Percentiles rank a stretch among this genome's conserved stretches.
Conservation (phyloP, 2,329 filamentous ascomycete genomes). For the Triangularia verruculosa region DNA sequence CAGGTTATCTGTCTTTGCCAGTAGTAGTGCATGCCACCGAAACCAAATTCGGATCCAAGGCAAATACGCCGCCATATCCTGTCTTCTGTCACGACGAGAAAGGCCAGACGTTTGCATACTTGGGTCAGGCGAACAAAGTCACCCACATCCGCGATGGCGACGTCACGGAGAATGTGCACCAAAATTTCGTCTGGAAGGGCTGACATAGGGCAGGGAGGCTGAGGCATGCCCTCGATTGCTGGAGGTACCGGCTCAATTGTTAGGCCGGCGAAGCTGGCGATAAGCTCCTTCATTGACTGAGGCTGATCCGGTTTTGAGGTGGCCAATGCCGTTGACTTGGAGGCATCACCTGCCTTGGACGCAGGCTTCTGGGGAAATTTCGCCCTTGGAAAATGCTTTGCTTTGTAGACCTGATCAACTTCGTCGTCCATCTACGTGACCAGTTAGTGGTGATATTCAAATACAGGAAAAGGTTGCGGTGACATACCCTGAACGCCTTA, state of each 20-base stretch:
- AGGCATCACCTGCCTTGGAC: conserved; percentile 15
- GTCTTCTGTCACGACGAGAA: conserved; percentile 79
- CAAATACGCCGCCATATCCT: conserved; percentile 80
- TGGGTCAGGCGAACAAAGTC: conserved; percentile 71
- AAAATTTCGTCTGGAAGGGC: conserved; percentile 80
- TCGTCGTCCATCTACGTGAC: conserved; percentile 68
- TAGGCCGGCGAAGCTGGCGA: conserved; percentile 70
- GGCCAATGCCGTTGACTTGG: conserved; percentile 42
- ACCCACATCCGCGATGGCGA: conserved; percentile 72
- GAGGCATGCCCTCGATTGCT: conserved; percentile 65
- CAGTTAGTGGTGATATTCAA: neutral
- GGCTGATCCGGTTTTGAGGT: conserved; percentile 51
- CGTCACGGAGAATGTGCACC: conserved; percentile 69
- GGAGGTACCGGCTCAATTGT: conserved; percentile 67
- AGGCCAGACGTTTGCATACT: conserved; percentile 86
- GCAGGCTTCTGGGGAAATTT: conserved; percentile 49
- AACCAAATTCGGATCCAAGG: conserved; percentile 69
- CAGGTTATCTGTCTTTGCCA: conserved; percentile 63
- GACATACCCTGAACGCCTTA: conserved; percentile 75
- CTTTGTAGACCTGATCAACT: conserved; percentile 83
- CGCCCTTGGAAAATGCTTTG: conserved; percentile 84
- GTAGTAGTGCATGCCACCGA: conserved; percentile 77
- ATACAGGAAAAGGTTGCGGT: neutral
- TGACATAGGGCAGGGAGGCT: conserved; percentile 78
- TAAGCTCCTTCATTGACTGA: conserved; percentile 63